Evolutionary conservation across 2,329 filamentous ascomycete species (phyloP).

Genomic region (Lachnellula subtilissima): DNA sequence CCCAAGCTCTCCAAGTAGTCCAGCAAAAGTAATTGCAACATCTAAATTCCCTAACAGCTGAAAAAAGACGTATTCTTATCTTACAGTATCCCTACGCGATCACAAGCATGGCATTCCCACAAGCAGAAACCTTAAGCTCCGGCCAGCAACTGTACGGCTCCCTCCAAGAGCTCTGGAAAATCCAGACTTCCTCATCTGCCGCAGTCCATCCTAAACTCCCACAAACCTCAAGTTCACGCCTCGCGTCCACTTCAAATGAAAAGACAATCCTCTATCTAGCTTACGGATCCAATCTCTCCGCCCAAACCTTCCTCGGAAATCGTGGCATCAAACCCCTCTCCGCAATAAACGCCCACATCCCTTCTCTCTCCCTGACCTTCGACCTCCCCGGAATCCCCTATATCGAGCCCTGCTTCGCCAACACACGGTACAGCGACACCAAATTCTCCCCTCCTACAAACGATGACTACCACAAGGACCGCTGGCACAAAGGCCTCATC

Average conservation of each 20-base stretch:
- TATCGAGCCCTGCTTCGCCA: slow-evolving; percentile 86
- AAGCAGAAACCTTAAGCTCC: background rate
- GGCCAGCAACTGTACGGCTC: slow-evolving; percentile 4
- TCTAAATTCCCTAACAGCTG: no score
- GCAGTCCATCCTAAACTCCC: slow-evolving; percentile 6
- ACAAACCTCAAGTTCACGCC: slow-evolving; percentile 10
- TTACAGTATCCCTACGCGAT: background rate
- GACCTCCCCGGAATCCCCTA: slow-evolving; percentile 84
- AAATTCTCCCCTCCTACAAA: slow-evolving; percentile 19
- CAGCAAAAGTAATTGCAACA: no score
- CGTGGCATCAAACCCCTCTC: slow-evolving; percentile 79
- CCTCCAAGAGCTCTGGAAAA: slow-evolving; percentile 6
- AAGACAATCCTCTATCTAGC: slow-evolving; percentile 72
- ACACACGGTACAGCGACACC: slow-evolving; percentile 55
- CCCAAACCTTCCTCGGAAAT: slow-evolving; percentile 70
- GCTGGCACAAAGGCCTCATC: slow-evolving; percentile 77
- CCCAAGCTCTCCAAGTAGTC: background rate
- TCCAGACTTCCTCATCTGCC: background rate
- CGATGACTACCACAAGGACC: slow-evolving; percentile 46
- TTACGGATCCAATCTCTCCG: slow-evolving; percentile 85
- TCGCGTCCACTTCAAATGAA: slow-evolving; percentile 4
- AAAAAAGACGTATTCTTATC: background rate
- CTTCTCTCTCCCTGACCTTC: slow-evolving; percentile 73
- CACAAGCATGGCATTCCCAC: slow-evolving; percentile 5
- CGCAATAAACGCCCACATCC: slow-evolving; percentile 75